Evolutionary conservation across 2,329 filamentous ascomycete genomes (phyloP).

Genomic region (Aspergillus sp.): DNA sequence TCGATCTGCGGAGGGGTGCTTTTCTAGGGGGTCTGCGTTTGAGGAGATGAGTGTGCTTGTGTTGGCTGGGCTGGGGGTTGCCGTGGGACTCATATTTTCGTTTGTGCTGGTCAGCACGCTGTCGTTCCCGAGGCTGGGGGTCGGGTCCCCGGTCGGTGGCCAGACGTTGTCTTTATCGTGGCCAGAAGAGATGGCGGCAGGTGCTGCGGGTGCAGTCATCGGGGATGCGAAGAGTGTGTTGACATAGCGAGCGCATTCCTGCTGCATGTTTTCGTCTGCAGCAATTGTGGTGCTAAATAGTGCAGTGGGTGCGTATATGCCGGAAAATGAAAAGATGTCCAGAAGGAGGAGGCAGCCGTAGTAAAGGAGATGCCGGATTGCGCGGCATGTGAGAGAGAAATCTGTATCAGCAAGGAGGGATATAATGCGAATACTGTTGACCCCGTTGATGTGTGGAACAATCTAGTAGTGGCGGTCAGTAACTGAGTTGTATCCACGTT

Average conservation of each 20-base stretch:
- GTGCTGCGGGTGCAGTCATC: conserved; percentile 21
- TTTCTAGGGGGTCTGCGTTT: conserved; percentile 6
- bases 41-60: conserved; percentile 13
- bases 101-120: conserved; percentile 15
- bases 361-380: conserved; percentile 85
- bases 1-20: conserved; percentile 7
- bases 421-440: conserved; percentile 85
- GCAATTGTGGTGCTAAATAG: conserved; percentile 75
- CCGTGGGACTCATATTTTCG: conserved; percentile 12
- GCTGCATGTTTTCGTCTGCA: conserved; percentile 72
- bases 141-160: conserved; percentile 39
- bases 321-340: conserved; percentile 92
- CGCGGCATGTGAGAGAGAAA: conserved; percentile 79
- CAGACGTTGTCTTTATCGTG: conserved; percentile 42
- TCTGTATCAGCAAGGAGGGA: conserved; percentile 83
- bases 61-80: conserved; percentile 12
- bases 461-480: conserved; percentile 50
- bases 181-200: conserved; percentile 14
- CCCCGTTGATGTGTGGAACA: conserved; percentile 83
- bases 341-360: conserved; percentile 88
- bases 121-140: conserved; percentile 12
- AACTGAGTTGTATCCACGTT: neutral
- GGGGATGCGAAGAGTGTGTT: conserved; percentile 51
- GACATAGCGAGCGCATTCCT: conserved; percentile 86
- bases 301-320: conserved; percentile 81